Conservation (phyloP, 345 rosid species). For the Clausena lansium region DNA sequence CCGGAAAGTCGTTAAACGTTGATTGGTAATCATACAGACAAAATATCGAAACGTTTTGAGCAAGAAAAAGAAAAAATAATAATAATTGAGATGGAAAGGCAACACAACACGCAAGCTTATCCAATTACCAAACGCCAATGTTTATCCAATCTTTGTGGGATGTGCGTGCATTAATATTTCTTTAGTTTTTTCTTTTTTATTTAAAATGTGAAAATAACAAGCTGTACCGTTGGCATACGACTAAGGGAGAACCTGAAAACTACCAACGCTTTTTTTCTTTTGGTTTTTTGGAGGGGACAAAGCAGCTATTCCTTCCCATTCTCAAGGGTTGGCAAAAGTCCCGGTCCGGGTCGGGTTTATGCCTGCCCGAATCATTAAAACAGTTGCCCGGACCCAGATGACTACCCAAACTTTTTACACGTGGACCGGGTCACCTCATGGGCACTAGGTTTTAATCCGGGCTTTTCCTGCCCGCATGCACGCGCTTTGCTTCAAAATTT, state of each 20-base stretch:
- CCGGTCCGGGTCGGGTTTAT: too few species aligned
- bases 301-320: neutral
- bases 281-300: too few species aligned
- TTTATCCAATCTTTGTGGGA: conserved; percentile 2
- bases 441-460: too few species aligned
- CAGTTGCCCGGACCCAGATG: too few species aligned
- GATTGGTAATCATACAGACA: neutral
- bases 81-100: neutral
- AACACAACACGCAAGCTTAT: neutral
- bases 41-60: neutral
- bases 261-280: too few species aligned
- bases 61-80: neutral
- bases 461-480: too few species aligned
- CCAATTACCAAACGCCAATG: neutral
- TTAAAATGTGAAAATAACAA: neutral
- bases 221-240: neutral
- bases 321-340: too few species aligned
- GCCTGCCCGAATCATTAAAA: too few species aligned
- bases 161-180: neutral
- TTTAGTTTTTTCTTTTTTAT: neutral
- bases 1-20: neutral
- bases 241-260: neutral
- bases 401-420: too few species aligned
- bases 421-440: too few species aligned
- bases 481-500: too few species aligned